phyloP scores from a whole-genome alignment of 371 early-diverging fungal species.

The Haplosporangium sp. region DNA sequence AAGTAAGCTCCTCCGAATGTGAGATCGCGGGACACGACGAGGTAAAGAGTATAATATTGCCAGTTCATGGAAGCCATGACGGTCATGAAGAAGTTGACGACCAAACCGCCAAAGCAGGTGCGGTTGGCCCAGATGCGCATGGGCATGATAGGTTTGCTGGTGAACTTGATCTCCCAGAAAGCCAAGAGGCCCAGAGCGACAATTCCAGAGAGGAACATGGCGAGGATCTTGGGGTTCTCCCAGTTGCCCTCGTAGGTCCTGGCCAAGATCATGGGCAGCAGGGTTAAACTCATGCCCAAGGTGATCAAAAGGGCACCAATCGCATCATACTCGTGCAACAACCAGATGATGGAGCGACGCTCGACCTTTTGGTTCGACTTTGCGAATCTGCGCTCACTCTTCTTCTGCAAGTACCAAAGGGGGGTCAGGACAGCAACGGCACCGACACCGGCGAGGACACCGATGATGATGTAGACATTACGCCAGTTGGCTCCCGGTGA shows the following conservation, averaged over 20 bases:
- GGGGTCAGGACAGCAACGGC: constrained; percentile 51
- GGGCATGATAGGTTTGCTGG: constrained; percentile 60
- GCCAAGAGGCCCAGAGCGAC: constrained; percentile 43
- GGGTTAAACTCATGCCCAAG: constrained; percentile 52
- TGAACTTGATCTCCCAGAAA: constrained; percentile 58
- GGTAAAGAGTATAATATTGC: constrained; percentile 57
- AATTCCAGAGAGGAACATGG: constrained; percentile 51
- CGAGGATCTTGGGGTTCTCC: constrained; percentile 45
- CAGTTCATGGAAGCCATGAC: constrained; percentile 58
- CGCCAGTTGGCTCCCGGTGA: constrained; percentile 53
- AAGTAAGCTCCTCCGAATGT: constrained; percentile 33
- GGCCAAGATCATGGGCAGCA: constrained; percentile 60
- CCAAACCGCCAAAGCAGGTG: constrained; percentile 60
- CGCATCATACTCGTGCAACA: constrained; percentile 56
- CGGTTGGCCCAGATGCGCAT: constrained; percentile 58
- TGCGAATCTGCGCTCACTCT: constrained; percentile 28
- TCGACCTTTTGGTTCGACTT: background rate
- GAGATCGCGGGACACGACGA: constrained; percentile 59
- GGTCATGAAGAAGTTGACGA: constrained; percentile 56
- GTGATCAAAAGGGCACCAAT: constrained; percentile 58
- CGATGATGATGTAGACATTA: constrained; percentile 56
- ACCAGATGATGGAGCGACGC: constrained; percentile 39
- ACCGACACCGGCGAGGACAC: constrained; percentile 48
- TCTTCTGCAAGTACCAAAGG: constrained; percentile 49
- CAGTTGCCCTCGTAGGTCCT: constrained; percentile 58